Base-by-base conservation (phyloP, 768 basidiomycete genomes). In the Cyathus striatus region DNA sequence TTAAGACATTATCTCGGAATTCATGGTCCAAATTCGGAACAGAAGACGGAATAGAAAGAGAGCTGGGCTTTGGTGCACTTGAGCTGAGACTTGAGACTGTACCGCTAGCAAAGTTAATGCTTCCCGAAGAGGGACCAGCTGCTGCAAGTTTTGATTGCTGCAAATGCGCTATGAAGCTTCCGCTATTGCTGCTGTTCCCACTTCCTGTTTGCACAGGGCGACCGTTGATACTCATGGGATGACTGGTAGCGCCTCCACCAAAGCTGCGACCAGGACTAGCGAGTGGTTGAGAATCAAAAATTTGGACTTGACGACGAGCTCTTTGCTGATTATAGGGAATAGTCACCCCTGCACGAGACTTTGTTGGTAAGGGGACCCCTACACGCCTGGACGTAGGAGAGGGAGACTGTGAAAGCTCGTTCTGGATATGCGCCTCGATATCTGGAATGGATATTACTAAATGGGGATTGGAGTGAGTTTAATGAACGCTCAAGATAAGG, bases 371-470 rank as follows among this genome's bases (percentile, higher is more conserved):
- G 6, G 91, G 90, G 0, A 94, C 79, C 23, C 83, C 86, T 16
- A 94, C 87, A 34, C 86, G 81, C 51, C 84, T 81, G 18, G 86
- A 88, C 6, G 83, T 84, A 16, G 86, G 86, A 14, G 78, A 73
- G 5, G 83, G 82, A 2, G 83, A 86, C 26, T 65, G 64, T 2
- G 78, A 75, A 16, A 90, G 73, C 59, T 90, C 84, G 21, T 70
- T 70, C 49, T 75, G 66, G 43, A 90, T 89, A 55, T 87, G 84
- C 4, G 71, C 60, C 61, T 90, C 85, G 32, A 87, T 73, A 49
- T 90, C 81, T n/a, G 86, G 86, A 49, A 90, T 87, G 40, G 83
- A 79, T 49, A 90, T 86, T 63, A 90, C 86, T 90, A 64, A 44
- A 66, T 55, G 63, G 63, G 47, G 58, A 56, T 35, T 17, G 13